These are phyloP conservation scores for Thalassiosira hispida DNA, from an alignment of 352 stramenopile genomes.

Conservation along the genomic window DNA sequence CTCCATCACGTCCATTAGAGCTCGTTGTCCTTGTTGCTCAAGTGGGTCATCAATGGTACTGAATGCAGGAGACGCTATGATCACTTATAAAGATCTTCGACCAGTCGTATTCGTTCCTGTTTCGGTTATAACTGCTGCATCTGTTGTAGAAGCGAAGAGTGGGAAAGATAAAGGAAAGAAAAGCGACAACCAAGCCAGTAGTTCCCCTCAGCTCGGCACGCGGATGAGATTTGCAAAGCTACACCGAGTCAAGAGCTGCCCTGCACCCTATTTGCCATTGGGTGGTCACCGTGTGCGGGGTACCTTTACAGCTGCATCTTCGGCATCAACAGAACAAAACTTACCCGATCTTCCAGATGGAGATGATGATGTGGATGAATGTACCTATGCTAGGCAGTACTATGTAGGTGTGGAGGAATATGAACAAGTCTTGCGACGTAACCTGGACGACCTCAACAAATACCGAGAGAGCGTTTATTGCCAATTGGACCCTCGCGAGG, in stretches of 20 bases:
- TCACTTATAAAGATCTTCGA: constrained; percentile 54
- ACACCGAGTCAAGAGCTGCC: constrained; percentile 27
- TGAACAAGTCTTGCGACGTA: constrained; percentile 16
- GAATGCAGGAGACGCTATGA: constrained; percentile 39
- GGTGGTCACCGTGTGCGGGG: constrained; percentile 20
- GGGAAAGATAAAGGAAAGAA: constrained; percentile 5
- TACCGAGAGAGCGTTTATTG: constrained; percentile 38
- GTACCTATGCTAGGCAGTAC: constrained; percentile 37
- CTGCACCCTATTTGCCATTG: constrained; percentile 44
- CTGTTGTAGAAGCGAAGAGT: background rate
- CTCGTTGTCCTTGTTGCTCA: constrained; percentile 47
- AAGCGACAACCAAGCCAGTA: background rate
- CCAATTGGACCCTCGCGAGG: constrained; percentile 26
- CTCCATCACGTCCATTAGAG: constrained; percentile 33
- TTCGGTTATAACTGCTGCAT: background rate
- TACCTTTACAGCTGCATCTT: background rate
- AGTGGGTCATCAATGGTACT: constrained; percentile 32
- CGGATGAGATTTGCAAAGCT: constrained; percentile 55
- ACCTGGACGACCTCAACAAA: constrained; percentile 28
- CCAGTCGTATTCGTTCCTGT: constrained; percentile 49
- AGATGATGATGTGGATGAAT: constrained; percentile 47
- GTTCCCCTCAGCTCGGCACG: constrained; percentile 2
- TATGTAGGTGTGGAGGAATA: constrained; percentile 38
- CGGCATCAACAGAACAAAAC: background rate
- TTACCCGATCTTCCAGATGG: constrained; percentile 35